Evolutionary conservation across 805 yeast genomes (phyloP), one percentile per base, ranked within the genome.

Genomic region (Ogataea trehalophila): DNA sequence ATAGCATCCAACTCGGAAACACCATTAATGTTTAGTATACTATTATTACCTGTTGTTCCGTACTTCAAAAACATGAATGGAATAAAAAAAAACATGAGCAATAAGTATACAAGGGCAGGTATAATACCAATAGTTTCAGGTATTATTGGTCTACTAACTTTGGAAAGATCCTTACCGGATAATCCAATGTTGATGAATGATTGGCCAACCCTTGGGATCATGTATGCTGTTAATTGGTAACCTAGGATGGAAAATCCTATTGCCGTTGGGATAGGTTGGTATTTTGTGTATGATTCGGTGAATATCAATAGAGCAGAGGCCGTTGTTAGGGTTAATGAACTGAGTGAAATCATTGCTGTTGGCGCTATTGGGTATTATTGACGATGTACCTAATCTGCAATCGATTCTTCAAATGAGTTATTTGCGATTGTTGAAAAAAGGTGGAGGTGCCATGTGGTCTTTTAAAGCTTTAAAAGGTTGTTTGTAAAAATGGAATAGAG

Each of bases 71-170:
- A 92, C 62, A 90, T 69, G 61, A 89, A 87, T 33, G 99, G 99
- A 37, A 92, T 87, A 64, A 88, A 84, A 53, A 85, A 75, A 58
- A 89, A 78, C 87, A 94, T 84, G 38, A 87, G 65, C 53, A 90
- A 81, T 46, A 94, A 65, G 62, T 91, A 90, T 0, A 90, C 82
- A 4, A 86, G 74, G 0, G 96, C 94, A 5, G 89, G 78, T 0
- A 92, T 85, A 2, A 89, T 84, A n/a, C 99, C 99, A 73, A 92
- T 82, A 0, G 95, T 79, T 68, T 94, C 99, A 1, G 99, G 94
- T 9, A 89, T 75, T 2, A 81, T 72, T 0, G 95, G 95, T 38
- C 66, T 72, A n/a, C 79, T 80, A n/a, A 63, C 65, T 63, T 94
- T 94, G 39, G 90, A 83, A 60, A 90, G 57, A 63, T 94, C 99